Conservation (phyloP, 371 early-diverging fungal species). For the Aphelidium insulamus region DNA sequence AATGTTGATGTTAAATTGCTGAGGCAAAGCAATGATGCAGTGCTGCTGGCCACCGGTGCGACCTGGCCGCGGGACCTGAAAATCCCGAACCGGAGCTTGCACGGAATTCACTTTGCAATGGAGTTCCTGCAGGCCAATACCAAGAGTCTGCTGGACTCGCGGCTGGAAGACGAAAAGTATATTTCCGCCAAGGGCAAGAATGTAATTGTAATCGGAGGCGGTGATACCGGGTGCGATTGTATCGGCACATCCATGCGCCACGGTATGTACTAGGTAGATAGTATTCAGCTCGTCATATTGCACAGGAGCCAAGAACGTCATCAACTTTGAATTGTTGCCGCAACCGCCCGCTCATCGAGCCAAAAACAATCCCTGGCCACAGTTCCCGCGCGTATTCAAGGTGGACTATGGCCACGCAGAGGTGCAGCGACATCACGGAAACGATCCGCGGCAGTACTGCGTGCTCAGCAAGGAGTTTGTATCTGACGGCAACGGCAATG, state of each 20-base stretch:
- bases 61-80: slow-evolving; percentile 89
- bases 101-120: slow-evolving; percentile 93
- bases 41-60: slow-evolving; percentile 80
- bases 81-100: slow-evolving; percentile 58
- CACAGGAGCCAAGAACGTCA: slow-evolving; percentile 46
- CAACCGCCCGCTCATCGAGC: slow-evolving; percentile 61
- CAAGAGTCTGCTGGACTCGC: slow-evolving; percentile 54
- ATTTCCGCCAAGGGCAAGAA: slow-evolving; percentile 72
- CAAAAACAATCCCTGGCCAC: slow-evolving; percentile 88
- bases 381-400: slow-evolving; percentile 77
- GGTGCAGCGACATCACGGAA: slow-evolving; percentile 58
- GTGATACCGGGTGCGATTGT: slow-evolving; percentile 93
- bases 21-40: slow-evolving; percentile 40
- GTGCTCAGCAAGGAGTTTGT: slow-evolving; percentile 82
- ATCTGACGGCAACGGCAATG: slow-evolving; percentile 49
- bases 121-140: slow-evolving; percentile 81
- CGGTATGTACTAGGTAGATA: slow-evolving; percentile 15
- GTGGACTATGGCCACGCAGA: slow-evolving; percentile 92
- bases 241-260: slow-evolving; percentile 83
- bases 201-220: slow-evolving; percentile 93
- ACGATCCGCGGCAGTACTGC: slow-evolving; percentile 84
- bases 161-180: slow-evolving; percentile 42
- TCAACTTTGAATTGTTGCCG: slow-evolving; percentile 89
- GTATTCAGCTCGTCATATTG: not conserved
- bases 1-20: slow-evolving; percentile 42